Evolutionary conservation across 108 stramenopile genomes (phyloP).

Genomic region (Nitzschia sp.): DNA sequence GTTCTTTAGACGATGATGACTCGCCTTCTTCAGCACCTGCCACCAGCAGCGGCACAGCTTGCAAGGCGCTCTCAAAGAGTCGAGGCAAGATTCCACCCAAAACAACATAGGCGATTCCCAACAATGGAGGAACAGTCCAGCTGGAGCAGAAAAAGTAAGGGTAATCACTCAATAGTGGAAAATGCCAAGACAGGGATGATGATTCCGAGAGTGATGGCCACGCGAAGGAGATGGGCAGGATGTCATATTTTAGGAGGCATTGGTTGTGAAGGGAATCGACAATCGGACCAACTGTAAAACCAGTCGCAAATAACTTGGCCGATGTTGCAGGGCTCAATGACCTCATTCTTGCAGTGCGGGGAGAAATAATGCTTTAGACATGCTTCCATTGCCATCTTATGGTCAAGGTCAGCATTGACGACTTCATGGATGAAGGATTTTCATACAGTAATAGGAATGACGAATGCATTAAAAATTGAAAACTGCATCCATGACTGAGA

Average conservation of each 20-base stretch:
- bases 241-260: slow-evolving; percentile 69
- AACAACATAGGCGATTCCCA: slow-evolving; percentile 78
- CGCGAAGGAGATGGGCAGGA: slow-evolving; percentile 51
- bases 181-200: not conserved
- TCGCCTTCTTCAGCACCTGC: not conserved
- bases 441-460: too few relatives aligned
- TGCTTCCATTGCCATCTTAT: too few relatives aligned
- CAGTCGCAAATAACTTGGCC: slow-evolving; percentile 54
- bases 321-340: slow-evolving; percentile 22
- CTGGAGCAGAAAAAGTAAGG: slow-evolving; percentile 57
- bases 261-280: slow-evolving; percentile 87
- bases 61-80: slow-evolving; percentile 25
- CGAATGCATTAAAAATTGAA: too few relatives aligned
- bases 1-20: not conserved
- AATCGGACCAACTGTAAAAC: slow-evolving; percentile 65
- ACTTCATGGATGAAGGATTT: too few relatives aligned
- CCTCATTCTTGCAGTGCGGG: too few relatives aligned
- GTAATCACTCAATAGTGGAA: not conserved
- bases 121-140: slow-evolving; percentile 77
- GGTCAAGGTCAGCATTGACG: too few relatives aligned
- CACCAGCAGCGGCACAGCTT: not conserved
- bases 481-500: too few relatives aligned
- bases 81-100: slow-evolving; percentile 75
- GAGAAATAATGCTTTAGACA: too few relatives aligned
- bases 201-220: slow-evolving; percentile 9